Evolutionary conservation across 495 filamentous ascomycete species (phyloP).

Genomic region (Sabuloglossum arenarium): DNA sequence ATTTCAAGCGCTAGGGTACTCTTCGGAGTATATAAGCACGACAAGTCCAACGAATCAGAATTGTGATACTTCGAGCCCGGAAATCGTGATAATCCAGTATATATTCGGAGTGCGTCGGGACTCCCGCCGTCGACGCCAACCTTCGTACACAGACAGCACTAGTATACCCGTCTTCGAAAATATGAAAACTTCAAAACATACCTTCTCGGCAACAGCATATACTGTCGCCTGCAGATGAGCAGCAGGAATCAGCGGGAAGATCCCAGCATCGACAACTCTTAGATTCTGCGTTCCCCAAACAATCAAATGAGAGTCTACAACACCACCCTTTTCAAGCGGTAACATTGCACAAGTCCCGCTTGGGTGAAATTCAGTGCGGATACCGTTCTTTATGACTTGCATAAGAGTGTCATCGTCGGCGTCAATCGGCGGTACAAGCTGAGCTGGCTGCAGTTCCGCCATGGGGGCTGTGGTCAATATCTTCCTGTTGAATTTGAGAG

Average conservation of each 20-base stretch:
- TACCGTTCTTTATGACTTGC: conserved; percentile 13
- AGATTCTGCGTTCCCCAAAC: conserved; percentile 29
- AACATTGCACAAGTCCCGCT: conserved; percentile 31
- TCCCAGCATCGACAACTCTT: conserved; percentile 28
- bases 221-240: conserved; percentile 30
- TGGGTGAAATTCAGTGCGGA: conserved; percentile 25
- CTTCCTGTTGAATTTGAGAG: conserved; percentile 7
- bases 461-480: conserved; percentile 15
- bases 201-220: conserved; percentile 29
- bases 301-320: conserved; percentile 25
- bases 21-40: no score
- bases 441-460: conserved; percentile 11
- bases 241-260: conserved; percentile 25
- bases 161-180: no score
- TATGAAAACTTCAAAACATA: no score
- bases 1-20: no score
- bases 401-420: conserved; percentile 12
- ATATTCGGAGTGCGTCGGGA: no score
- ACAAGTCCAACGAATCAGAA: no score
- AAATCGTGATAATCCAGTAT: no score
- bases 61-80: no score
- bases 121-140: no score
- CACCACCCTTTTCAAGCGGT: conserved; percentile 24
- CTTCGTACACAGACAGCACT: no score
- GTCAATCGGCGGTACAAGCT: conserved; percentile 13